These are phyloP conservation scores for Termitomyces sp. DNA, from an alignment of 768 basidiomycete species.

Conservation along the genomic window DNA sequence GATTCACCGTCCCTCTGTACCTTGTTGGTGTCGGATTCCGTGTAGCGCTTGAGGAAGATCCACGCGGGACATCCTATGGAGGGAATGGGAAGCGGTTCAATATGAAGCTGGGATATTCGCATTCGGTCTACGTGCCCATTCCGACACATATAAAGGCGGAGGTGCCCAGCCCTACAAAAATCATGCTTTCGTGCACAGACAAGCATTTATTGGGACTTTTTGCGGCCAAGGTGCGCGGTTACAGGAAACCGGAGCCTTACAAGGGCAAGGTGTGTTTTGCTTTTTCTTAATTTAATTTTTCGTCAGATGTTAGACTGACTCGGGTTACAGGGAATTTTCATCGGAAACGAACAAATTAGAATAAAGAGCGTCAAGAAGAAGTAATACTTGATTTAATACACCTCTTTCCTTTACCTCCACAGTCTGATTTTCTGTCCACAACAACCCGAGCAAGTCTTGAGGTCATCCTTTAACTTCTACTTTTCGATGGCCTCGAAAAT, in stretches of 20 bases:
- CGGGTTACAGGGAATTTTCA: constrained; percentile 74
- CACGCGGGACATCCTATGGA: constrained; percentile 52
- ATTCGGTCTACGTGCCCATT: constrained; percentile 78
- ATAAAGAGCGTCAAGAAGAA: constrained; percentile 96
- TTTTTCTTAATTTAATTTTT: not conserved
- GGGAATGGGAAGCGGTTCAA: constrained; percentile 66
- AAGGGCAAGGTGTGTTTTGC: constrained; percentile 82
- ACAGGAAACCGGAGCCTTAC: constrained; percentile 92
- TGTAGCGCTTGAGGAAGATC: constrained; percentile 79
- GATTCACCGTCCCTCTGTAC: constrained; percentile 77
- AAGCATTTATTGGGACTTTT: constrained; percentile 87
- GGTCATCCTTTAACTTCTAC: not conserved
- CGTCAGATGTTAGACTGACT: not conserved
- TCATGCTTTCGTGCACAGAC: constrained; percentile 76
- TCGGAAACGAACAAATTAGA: constrained; percentile 88
- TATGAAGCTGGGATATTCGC: constrained; percentile 92
- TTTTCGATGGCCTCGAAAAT: not conserved
- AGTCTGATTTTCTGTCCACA: not conserved
- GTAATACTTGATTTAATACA: constrained; percentile 37
- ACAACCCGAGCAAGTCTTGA: not conserved
- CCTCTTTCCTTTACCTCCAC: too few relatives aligned
- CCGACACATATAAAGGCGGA: constrained; percentile 78
- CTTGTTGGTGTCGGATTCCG: constrained; percentile 96
- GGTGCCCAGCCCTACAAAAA: constrained; percentile 80
- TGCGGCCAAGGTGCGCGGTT: constrained; percentile 77